Conservation (phyloP, 805 yeast genomes). For the Jamesozyma rosinii region DNA sequence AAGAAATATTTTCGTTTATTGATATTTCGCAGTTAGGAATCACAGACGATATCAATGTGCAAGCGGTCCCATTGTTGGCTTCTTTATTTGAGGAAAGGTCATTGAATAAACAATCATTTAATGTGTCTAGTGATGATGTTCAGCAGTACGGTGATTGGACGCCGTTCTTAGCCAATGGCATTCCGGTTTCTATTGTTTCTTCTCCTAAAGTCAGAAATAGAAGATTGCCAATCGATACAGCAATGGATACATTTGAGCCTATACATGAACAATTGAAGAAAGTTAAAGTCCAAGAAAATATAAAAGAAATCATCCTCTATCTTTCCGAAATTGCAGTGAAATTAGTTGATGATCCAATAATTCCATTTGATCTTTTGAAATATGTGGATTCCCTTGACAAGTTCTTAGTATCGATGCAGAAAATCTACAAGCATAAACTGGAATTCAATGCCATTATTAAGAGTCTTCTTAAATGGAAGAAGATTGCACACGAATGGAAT, state of each 20-base stretch:
- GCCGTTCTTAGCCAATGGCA: constrained; percentile 53
- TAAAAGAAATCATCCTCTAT: constrained; percentile 46
- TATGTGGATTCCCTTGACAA: constrained; percentile 37
- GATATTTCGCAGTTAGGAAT: constrained; percentile 44
- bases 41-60: constrained; percentile 39
- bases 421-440: constrained; percentile 14
- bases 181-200: constrained; percentile 27
- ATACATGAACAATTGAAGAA: constrained; percentile 35
- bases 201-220: constrained; percentile 10
- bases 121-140: constrained; percentile 15
- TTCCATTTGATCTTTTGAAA: constrained; percentile 53
- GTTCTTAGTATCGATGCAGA: constrained; percentile 38
- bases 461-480: constrained; percentile 34
- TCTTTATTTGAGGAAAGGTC: constrained; percentile 1
- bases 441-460: constrained; percentile 25
- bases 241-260: constrained; percentile 54
- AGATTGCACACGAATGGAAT: constrained; percentile 38
- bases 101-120: constrained; percentile 6
- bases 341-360: constrained; percentile 61
- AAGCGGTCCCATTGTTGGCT: constrained; percentile 54
- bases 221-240: constrained; percentile 52
- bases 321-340: constrained; percentile 43
- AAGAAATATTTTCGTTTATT: constrained; percentile 58
- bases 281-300: constrained; percentile 42
- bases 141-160: constrained; percentile 48